A percentile compares a stretch with the other conserved stretches of the same genome.
Conservation (phyloP, 2,329 filamentous ascomycete species). For the Sarocladium kiliense region DNA sequence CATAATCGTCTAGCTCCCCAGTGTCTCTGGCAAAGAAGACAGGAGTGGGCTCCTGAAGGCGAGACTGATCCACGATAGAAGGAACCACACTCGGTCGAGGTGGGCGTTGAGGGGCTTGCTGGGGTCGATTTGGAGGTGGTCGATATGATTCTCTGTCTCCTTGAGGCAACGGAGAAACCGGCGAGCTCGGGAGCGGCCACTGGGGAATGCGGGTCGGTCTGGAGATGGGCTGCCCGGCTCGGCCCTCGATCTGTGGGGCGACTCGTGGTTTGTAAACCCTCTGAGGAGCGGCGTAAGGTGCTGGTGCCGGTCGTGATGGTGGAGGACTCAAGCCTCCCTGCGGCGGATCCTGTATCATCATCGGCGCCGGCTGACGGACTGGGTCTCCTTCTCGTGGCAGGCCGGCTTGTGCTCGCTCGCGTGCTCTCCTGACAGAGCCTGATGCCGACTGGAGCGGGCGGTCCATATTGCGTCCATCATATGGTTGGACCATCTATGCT, state of each 20-base stretch:
- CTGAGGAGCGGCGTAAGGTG: conserved; percentile 11
- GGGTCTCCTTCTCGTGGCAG: conserved; percentile 18
- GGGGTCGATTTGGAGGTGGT: conserved; percentile 43
- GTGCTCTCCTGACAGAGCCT: conserved; percentile 49
- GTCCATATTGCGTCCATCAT: conserved; percentile 52
- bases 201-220: conserved; percentile 48
- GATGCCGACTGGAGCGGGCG: conserved; percentile 30
- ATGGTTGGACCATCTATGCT: conserved; percentile 44
- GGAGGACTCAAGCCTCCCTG: conserved; percentile 12
- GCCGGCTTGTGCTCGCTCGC: conserved; percentile 46
- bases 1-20: conserved; percentile 23
- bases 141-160: conserved; percentile 38
- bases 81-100: conserved; percentile 56
- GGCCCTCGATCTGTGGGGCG: conserved; percentile 15
- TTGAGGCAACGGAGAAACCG: conserved; percentile 26
- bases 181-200: conserved; percentile 45
- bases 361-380: conserved; percentile 19
- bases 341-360: conserved; percentile 18
- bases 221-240: conserved; percentile 41
- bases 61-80: conserved; percentile 52
- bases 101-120: conserved; percentile 50
- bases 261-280: background rate
- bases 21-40: conserved; percentile 33
- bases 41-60: conserved; percentile 50
- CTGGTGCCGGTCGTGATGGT: conserved; percentile 22